Conservation (phyloP, 2,329 filamentous ascomycete species). For the Chaetothyriales sp. region DNA sequence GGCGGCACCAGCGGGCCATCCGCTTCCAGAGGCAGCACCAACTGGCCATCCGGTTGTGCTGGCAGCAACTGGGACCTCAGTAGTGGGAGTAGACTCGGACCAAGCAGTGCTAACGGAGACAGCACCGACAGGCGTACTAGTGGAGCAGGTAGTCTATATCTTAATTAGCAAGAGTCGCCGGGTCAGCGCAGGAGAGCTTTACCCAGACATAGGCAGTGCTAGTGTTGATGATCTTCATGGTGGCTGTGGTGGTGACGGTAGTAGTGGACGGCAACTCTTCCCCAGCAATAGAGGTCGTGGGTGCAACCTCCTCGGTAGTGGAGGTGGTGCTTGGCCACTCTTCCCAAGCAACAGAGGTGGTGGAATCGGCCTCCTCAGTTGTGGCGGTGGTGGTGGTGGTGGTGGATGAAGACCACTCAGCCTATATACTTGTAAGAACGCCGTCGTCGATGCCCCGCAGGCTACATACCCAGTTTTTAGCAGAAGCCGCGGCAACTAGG, state of each 20-base stretch:
- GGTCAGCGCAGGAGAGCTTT: slow-evolving; percentile 2
- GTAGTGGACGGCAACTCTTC: slow-evolving; percentile 5
- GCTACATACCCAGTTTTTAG: slow-evolving; percentile 2
- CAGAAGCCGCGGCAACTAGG: slow-evolving; percentile 22
- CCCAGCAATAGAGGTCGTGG: slow-evolving; percentile 1
- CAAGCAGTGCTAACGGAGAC: too few species aligned
- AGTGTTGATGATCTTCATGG: slow-evolving; percentile 5
- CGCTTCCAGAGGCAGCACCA: slow-evolving; percentile 4
- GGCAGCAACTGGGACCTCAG: slow-evolving; percentile 4
- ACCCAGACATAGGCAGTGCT: neutral
- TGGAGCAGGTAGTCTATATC: slow-evolving; percentile 11
- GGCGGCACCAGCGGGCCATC: neutral
- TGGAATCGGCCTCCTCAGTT: neutral
- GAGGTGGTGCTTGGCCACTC: slow-evolving; percentile 6
- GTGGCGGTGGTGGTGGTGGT: slow-evolving; percentile 2
- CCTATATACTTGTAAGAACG: slow-evolving; percentile 1
- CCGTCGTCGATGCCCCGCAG: slow-evolving; percentile 4
- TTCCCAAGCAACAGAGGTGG: slow-evolving; percentile 1
- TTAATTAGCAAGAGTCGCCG: slow-evolving; percentile 8
- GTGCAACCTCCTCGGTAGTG: slow-evolving; percentile 2
- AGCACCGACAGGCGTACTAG: slow-evolving; percentile 7
- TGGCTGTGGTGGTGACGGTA: neutral
- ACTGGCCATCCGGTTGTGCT: too few species aligned
- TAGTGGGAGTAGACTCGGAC: slow-evolving; percentile 6
- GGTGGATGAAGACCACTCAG: slow-evolving; percentile 3